phyloP scores from a whole-genome alignment of 2,329 filamentous ascomycete genomes.

The Coniella vitis region DNA sequence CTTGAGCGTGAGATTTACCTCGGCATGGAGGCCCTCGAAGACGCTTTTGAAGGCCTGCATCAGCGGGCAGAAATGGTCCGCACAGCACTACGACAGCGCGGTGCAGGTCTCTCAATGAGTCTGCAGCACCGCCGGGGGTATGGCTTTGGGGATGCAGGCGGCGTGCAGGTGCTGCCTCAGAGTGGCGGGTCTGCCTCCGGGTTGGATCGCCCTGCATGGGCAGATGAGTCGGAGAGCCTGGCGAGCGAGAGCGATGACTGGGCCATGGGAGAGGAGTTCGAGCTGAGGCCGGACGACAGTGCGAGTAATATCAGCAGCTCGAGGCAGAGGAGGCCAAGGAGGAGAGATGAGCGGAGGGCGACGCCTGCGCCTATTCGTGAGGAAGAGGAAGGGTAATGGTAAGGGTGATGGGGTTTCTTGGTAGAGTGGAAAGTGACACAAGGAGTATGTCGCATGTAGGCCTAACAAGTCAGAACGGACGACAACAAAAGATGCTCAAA shows the following conservation, averaged over 20 bases:
- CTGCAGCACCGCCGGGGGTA: slow-evolving; percentile 49
- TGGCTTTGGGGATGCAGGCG: slow-evolving; percentile 24
- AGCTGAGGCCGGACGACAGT: slow-evolving; percentile 69
- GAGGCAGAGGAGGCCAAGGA: slow-evolving; percentile 58
- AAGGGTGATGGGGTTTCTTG: no score
- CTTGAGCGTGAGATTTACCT: slow-evolving; percentile 89
- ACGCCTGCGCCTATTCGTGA: slow-evolving; percentile 70
- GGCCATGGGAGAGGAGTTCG: slow-evolving; percentile 44
- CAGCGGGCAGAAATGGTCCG: slow-evolving; percentile 75
- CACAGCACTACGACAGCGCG: slow-evolving; percentile 70
- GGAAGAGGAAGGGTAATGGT: slow-evolving; percentile 42
- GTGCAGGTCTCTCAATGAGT: slow-evolving; percentile 65
- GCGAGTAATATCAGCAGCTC: slow-evolving; percentile 75
- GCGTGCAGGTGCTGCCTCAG: slow-evolving; percentile 47
- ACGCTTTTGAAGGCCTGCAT: slow-evolving; percentile 90
- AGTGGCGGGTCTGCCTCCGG: slow-evolving; percentile 37
- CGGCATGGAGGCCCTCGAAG: slow-evolving; percentile 90
- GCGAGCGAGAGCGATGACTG: slow-evolving; percentile 49
- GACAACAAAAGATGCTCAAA: no score
- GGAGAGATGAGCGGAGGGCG: slow-evolving; percentile 55
- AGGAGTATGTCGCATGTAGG: no score
- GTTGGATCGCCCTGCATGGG: slow-evolving; percentile 42
- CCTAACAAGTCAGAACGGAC: no score
- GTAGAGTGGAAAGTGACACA: no score
- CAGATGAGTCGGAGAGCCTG: slow-evolving; percentile 35